Percentiles rank a stretch among this genome's conserved stretches.
Conservation (phyloP, 306 rosid species). For the Quercus variabilis region DNA sequence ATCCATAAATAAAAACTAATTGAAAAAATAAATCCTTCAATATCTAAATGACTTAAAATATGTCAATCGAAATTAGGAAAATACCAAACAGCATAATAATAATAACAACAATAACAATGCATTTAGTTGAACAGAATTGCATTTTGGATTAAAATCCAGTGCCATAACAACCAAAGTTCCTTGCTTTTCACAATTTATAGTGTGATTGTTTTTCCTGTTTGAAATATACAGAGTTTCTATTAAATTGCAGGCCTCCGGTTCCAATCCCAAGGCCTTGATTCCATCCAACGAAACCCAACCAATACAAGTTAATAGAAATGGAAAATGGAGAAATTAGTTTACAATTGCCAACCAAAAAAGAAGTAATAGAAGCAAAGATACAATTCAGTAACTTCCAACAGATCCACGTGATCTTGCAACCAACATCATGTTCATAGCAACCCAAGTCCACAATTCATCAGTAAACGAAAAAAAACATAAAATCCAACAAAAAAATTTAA, state of each 20-base stretch:
- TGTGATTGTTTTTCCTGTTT: neutral
- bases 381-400: conserved; percentile 11
- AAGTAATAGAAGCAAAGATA: neutral
- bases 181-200: neutral
- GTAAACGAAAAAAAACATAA: neutral
- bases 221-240: neutral
- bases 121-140: conserved; percentile 1
- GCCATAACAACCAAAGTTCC: neutral
- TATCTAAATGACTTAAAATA: neutral
- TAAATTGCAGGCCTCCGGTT: neutral
- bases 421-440: neutral
- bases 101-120: neutral
- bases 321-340: neutral
- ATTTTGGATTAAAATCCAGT: conserved; percentile 1
- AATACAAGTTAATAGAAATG: neutral
- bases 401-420: conserved; percentile 26
- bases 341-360: neutral
- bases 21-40: neutral
- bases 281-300: neutral
- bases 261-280: neutral
- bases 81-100: neutral
- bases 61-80: neutral
- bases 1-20: neutral
- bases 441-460: neutral
- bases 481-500: neutral